These are phyloP conservation scores for Pisolithus orientalis DNA, from an alignment of 768 basidiomycete genomes.

Conservation along the genomic window DNA sequence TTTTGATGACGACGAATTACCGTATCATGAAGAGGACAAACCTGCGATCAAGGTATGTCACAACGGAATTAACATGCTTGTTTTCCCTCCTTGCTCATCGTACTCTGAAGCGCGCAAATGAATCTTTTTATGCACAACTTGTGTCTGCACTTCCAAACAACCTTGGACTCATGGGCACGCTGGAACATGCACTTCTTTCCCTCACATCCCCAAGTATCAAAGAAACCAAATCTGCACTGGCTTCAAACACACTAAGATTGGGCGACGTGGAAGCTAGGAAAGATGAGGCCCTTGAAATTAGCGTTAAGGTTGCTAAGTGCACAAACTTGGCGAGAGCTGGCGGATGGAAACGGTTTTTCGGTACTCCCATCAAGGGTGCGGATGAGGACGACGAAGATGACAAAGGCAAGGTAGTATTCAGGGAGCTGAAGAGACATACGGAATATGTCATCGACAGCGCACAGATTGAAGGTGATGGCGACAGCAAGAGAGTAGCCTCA, in stretches of 20 bases:
- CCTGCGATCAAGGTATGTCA: conserved; percentile 58
- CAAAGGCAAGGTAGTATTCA: conserved; percentile 28
- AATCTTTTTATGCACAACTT: conserved; percentile 58
- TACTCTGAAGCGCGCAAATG: conserved; percentile 55
- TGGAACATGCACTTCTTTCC: conserved; percentile 22
- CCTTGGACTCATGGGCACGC: conserved; percentile 24
- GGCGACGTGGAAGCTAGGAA: conserved; percentile 64
- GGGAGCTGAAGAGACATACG: conserved; percentile 36
- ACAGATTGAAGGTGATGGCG: conserved; percentile 31
- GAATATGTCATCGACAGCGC: conserved; percentile 54
- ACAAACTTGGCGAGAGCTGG: conserved; percentile 66
- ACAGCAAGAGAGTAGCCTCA: conserved; percentile 17
- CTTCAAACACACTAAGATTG: conserved; percentile 62
- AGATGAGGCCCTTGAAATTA: conserved; percentile 68
- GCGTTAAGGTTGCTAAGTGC: conserved; percentile 73
- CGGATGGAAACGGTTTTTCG: conserved; percentile 58
- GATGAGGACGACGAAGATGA: conserved; percentile 22
- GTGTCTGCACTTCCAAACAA: conserved; percentile 29
- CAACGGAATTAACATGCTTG: background rate
- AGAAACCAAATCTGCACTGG: conserved; percentile 57
- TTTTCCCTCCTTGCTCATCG: background rate
- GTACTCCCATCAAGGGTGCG: conserved; percentile 20
- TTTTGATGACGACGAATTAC: conserved; percentile 73
- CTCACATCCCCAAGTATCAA: conserved; percentile 52
- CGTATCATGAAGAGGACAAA: conserved; percentile 63